These are phyloP conservation scores for Lentinula aciculospora DNA, from an alignment of 768 basidiomycete genomes.

Conservation along the genomic window DNA sequence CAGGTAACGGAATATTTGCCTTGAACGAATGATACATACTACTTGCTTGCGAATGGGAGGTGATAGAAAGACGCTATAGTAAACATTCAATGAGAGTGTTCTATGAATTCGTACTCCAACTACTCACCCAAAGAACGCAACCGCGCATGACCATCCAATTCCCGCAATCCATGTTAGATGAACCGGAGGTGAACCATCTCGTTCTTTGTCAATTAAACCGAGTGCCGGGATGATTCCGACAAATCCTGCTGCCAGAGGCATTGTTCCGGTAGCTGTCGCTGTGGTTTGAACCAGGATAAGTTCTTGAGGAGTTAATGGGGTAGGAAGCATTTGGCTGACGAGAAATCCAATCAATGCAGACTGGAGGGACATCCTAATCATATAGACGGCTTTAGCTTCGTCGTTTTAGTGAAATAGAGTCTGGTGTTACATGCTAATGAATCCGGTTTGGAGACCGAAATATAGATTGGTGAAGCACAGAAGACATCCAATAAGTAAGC, in stretches of 20 bases:
- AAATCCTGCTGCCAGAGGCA: constrained; percentile 72
- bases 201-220: constrained; percentile 62
- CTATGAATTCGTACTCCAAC: not conserved
- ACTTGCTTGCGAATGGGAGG: constrained; percentile 94
- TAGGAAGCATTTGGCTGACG: constrained; percentile 67
- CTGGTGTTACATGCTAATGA: constrained; percentile 70
- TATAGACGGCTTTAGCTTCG: constrained; percentile 1
- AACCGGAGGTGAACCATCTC: constrained; percentile 76
- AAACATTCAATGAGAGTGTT: not conserved
- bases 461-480: constrained; percentile 92
- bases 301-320: constrained; percentile 82
- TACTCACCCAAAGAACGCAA: constrained; percentile 89
- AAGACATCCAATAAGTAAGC: constrained; percentile 79
- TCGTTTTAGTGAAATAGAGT: not conserved
- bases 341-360: constrained; percentile 91
- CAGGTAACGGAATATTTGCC: not conserved
- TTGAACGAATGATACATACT: constrained; percentile 35
- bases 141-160: constrained; percentile 81
- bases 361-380: constrained; percentile 88
- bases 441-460: constrained; percentile 83
- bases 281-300: constrained; percentile 94
- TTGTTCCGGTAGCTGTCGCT: constrained; percentile 89
- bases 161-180: constrained; percentile 68
- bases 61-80: constrained; percentile 81
- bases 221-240: constrained; percentile 71